Percentiles rank a stretch among this genome's conserved stretches.
Evolutionary conservation across 805 yeast genomes (phyloP).

Genomic region (Candida dajiaensis): DNA sequence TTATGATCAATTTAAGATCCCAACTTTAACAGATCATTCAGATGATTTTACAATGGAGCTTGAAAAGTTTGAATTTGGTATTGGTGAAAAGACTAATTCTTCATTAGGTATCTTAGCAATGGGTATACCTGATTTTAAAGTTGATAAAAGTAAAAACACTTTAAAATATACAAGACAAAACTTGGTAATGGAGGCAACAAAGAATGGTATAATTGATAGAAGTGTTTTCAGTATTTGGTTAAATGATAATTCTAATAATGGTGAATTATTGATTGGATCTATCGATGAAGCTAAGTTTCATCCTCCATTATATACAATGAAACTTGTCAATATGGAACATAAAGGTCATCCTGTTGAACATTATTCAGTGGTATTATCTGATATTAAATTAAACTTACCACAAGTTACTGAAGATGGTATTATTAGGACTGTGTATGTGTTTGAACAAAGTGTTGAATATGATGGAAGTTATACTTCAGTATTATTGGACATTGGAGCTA

Average conservation of each 20-base stretch:
- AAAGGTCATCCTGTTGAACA: slow-evolving; percentile 6
- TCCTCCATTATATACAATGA: slow-evolving; percentile 29
- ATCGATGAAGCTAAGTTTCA: slow-evolving; percentile 34
- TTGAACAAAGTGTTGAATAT: slow-evolving; percentile 1
- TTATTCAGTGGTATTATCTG: slow-evolving; percentile 12
- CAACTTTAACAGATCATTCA: neutral
- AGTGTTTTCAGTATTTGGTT: slow-evolving; percentile 17
- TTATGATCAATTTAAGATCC: slow-evolving; percentile 4
- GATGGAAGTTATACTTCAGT: slow-evolving; percentile 8
- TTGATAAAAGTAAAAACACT: slow-evolving; percentile 1
- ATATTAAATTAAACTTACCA: neutral
- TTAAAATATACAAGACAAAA: slow-evolving; percentile 5
- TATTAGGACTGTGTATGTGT: slow-evolving; percentile 6
- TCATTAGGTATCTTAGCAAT: slow-evolving; percentile 40
- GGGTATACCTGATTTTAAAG: slow-evolving; percentile 22
- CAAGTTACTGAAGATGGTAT: no score
- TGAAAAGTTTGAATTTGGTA: slow-evolving; percentile 21
- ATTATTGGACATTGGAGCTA: slow-evolving; percentile 19
- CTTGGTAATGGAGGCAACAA: slow-evolving; percentile 9
- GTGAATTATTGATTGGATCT: slow-evolving; percentile 34
- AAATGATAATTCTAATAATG: slow-evolving; percentile 7
- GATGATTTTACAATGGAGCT: neutral
- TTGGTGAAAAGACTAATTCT: slow-evolving; percentile 27
- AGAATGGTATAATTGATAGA: slow-evolving; percentile 5
- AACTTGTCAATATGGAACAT: slow-evolving; percentile 17